Evolutionary conservation across 192 early-diverging fungal species (phyloP).

Genomic region (Podila minutissima): DNA sequence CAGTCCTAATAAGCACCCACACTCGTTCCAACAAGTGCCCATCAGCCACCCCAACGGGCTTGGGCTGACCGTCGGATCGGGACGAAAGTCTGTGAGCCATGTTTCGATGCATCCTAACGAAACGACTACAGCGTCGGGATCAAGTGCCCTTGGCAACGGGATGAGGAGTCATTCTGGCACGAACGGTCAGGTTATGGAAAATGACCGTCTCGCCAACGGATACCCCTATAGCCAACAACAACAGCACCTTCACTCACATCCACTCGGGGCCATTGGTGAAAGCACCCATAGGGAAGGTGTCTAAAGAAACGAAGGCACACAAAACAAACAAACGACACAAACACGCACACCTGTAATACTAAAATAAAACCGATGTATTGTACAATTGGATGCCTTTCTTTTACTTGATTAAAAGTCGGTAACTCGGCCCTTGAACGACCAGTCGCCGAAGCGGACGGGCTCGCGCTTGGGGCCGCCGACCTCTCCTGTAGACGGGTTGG

Average conservation of each 20-base stretch:
- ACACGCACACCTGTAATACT: too few relatives aligned
- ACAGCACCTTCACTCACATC: slow-evolving; percentile 1
- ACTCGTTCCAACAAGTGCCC: not conserved
- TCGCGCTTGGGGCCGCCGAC: slow-evolving; percentile 84
- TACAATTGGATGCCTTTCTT: too few relatives aligned
- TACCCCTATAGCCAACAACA: slow-evolving; percentile 12
- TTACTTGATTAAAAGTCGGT: slow-evolving; percentile 62
- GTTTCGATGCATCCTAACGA: slow-evolving; percentile 14
- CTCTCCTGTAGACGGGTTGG: slow-evolving; percentile 83
- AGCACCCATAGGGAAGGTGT: too few relatives aligned
- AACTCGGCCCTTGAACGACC: slow-evolving; percentile 73
- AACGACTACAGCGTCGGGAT: not conserved
- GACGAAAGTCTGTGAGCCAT: slow-evolving; percentile 38
- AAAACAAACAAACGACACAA: too few relatives aligned
- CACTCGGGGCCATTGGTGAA: not conserved
- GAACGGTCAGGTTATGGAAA: slow-evolving; percentile 19
- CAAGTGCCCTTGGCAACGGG: not conserved
- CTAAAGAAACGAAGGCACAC: too few relatives aligned
- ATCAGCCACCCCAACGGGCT: not conserved
- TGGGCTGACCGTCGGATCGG: slow-evolving; percentile 23
- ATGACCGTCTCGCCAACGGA: slow-evolving; percentile 30
- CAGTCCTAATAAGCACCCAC: slow-evolving; percentile 3
- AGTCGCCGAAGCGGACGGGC: slow-evolving; percentile 85
- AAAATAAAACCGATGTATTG: too few relatives aligned
- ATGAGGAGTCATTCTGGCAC: not conserved